Base-by-base conservation (phyloP, 805 yeast species). In the Torulaspora delbrueckii region DNA sequence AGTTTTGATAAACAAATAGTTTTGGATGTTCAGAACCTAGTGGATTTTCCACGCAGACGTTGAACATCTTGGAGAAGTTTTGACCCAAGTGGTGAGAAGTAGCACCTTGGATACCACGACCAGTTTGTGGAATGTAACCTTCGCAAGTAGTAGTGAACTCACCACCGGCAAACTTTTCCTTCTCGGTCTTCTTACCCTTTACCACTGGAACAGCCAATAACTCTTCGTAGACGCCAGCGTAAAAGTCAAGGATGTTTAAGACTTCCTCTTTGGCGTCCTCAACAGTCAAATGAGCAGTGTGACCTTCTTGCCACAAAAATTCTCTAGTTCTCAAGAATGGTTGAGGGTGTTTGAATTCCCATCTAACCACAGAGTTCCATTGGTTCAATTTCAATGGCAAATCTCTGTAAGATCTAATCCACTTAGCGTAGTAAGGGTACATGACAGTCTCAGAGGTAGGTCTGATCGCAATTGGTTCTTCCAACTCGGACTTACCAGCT, bases 261-360 rank as follows among this genome's bases (percentile, higher is more conserved):
- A 91, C 98, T 73, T 93, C 98, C 48, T 73, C 73, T 50, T 77
- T 76, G 26, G 99, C 96, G 50, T 79, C 93, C 51, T 81, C 86
- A 54, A 74, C 69, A 46, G 95, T 85, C 63, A 95, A 77, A 68
- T 87, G 96, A 45, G 96, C 99, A 41, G 99, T 93, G 75, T 93
- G 99, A 59, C 99, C 99, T 74, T 93, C 99, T 74, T 93, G 99
- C 99, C 99, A 93, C 69, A 93, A 76, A 73, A 93, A 93, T 73
- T 93, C 99, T 74, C 99, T 85, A 10, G 99, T 95, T 79, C 99
- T 86, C 66, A 93, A 74, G 71, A 93, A 93, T 41, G 99, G 99
- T 74, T 93, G 99, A 47, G 99, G 99, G 70, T 93, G 98, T 76
- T 93, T 93, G 75, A 93, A 93, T 73, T 93, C 99, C 99, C 99